Percentiles rank a stretch among this genome's conserved stretches.
These are phyloP conservation scores for Citeromyces hawaiiensis DNA, from an alignment of 1,139 yeast genomes.

Conservation along the genomic window DNA sequence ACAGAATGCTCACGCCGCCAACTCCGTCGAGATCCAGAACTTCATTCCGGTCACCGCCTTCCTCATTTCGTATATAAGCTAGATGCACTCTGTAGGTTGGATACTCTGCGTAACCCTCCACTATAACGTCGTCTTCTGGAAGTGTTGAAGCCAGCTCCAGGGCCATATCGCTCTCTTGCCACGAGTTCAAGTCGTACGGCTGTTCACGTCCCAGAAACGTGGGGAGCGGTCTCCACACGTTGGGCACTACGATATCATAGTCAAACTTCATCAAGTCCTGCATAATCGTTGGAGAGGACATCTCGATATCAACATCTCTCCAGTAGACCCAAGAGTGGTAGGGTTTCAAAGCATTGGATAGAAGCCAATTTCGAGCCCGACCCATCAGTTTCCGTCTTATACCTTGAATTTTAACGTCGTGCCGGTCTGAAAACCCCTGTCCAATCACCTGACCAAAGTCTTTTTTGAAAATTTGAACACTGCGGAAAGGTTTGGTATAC, in stretches of 20 bases:
- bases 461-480: constrained; percentile 63
- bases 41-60: constrained; percentile 50
- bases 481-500: constrained; percentile 60
- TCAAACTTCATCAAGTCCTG: constrained; percentile 66
- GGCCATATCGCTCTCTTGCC: constrained; percentile 73
- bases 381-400: constrained; percentile 83
- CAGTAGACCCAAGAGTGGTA: constrained; percentile 92
- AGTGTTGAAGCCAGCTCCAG: constrained; percentile 50
- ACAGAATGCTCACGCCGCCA: constrained; percentile 81
- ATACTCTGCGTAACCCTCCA: constrained; percentile 83
- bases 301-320: constrained; percentile 86
- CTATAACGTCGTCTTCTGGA: constrained; percentile 77
- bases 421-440: constrained; percentile 83
- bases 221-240: constrained; percentile 83
- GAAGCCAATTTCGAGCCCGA: constrained; percentile 79
- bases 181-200: constrained; percentile 77
- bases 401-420: constrained; percentile 84
- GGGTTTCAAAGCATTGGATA: constrained; percentile 64
- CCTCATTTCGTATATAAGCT: constrained; percentile 50
- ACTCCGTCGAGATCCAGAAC: constrained; percentile 73
- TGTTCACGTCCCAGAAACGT: constrained; percentile 67
- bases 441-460: constrained; percentile 81
- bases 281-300: constrained; percentile 68
- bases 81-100: constrained; percentile 83
- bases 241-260: constrained; percentile 78